These are phyloP conservation scores for Avena atlantica DNA, from an alignment of 176 grass and related monocot genomes.

Conservation along the genomic window DNA sequence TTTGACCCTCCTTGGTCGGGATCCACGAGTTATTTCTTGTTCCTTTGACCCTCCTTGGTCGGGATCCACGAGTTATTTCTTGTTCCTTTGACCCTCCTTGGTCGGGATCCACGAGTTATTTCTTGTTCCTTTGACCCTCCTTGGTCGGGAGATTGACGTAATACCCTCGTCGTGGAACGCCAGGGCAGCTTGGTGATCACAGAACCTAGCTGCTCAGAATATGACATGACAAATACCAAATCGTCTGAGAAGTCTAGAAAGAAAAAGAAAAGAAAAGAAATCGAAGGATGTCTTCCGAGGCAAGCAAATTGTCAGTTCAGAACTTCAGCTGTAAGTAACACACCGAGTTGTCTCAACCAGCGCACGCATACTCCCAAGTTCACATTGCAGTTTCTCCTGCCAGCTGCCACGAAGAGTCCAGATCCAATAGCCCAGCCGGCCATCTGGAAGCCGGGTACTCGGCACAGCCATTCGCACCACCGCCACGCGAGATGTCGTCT, in stretches of 20 bases:
- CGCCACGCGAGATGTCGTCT: not conserved
- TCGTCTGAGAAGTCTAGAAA: not conserved
- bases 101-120: not conserved
- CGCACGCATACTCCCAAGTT: too few species aligned
- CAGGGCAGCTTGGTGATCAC: conserved; percentile 5
- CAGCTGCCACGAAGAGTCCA: not conserved
- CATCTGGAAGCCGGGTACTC: conserved; percentile 1
- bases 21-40: not conserved
- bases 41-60: not conserved
- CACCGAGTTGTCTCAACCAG: not conserved
- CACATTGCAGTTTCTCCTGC: not conserved
- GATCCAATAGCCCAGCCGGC: not conserved
- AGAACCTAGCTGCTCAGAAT: not conserved
- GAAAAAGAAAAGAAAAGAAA: not conserved
- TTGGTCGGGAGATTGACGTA: not conserved
- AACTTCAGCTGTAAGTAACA: conserved; percentile 9
- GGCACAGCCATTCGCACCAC: not conserved
- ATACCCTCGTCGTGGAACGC: not conserved
- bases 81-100: not conserved
- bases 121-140: not conserved
- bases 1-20: not conserved
- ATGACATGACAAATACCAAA: not conserved
- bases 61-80: not conserved
- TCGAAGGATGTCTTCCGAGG: not conserved
- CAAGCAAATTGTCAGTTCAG: not conserved